These are phyloP conservation scores for Blastobotrys persicus DNA, from an alignment of 1,139 yeast genomes.

Conservation along the genomic window DNA sequence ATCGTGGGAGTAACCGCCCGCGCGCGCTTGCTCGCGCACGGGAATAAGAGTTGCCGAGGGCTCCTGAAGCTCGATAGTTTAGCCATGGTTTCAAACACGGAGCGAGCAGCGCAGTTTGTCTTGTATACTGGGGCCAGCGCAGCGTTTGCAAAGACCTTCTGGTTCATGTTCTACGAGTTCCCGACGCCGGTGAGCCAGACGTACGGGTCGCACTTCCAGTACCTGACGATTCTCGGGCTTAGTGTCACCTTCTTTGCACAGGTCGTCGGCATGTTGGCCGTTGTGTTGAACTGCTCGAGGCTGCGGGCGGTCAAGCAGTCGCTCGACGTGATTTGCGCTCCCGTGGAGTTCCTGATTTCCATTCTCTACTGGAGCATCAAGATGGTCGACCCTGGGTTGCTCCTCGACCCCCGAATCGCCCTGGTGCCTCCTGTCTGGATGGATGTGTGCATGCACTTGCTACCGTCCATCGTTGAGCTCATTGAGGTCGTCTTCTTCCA, in stretches of 20 bases:
- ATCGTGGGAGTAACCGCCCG: no score
- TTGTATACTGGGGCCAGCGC: conserved; percentile 15
- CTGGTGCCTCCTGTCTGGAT: conserved; percentile 27
- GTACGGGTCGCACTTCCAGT: conserved; percentile 31
- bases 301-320: conserved; percentile 23
- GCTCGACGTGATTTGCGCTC: conserved; percentile 31
- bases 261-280: conserved; percentile 28
- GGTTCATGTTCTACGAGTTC: conserved; percentile 10
- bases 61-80: neutral
- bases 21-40: no score
- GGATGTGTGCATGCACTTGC: conserved; percentile 33
- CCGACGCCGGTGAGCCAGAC: conserved; percentile 13
- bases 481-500: conserved; percentile 29
- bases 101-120: conserved; percentile 8
- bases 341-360: conserved; percentile 34
- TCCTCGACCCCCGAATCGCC: conserved; percentile 30
- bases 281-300: conserved; percentile 24
- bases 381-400: conserved; percentile 27
- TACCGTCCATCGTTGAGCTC: conserved; percentile 32
- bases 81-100: neutral
- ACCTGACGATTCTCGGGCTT: conserved; percentile 35
- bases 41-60: neutral
- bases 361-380: conserved; percentile 36
- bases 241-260: conserved; percentile 29
- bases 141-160: conserved; percentile 13